Percentiles rank a stretch among this genome's conserved stretches.
Conservation (phyloP, 1,139 yeast species). For the Candida sojae region DNA sequence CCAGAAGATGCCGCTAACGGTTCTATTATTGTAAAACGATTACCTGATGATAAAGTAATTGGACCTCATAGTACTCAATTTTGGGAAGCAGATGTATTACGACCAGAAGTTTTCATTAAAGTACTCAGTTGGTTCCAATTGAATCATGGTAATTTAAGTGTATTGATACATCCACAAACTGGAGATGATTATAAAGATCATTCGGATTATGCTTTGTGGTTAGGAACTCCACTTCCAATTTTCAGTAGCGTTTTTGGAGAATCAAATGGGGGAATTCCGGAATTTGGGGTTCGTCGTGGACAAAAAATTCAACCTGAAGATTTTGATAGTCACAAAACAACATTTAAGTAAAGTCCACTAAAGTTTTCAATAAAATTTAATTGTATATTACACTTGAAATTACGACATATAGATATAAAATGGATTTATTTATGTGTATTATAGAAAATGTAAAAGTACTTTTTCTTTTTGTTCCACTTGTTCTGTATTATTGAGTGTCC, state of each 20-base stretch:
- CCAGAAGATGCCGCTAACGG: conserved; percentile 26
- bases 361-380: background rate
- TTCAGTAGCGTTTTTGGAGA: conserved; percentile 20
- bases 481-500: too few species aligned
- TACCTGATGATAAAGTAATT: conserved; percentile 26
- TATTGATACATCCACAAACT: conserved; percentile 35
- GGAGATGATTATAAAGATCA: conserved; percentile 31
- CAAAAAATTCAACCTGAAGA: conserved; percentile 18
- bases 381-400: background rate
- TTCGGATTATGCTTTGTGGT: conserved; percentile 31
- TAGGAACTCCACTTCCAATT: conserved; percentile 27
- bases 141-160: conserved; percentile 30
- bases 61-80: conserved; percentile 36
- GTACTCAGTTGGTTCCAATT: conserved; percentile 34
- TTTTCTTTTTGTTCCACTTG: too few species aligned
- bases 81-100: conserved; percentile 36
- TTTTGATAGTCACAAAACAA: conserved; percentile 10
- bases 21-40: conserved; percentile 30
- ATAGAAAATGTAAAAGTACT: background rate
- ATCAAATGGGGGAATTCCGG: conserved; percentile 18
- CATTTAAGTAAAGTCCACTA: background rate
- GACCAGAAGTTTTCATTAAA: conserved; percentile 31
- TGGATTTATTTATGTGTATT: background rate
- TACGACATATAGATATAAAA: background rate
- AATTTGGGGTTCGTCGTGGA: conserved; percentile 20